Evolutionary conservation across 805 yeast genomes (phyloP), one percentile per base, ranked within the genome.

Genomic region (fission yeast (Schizosaccharomyces pombe)): DNA sequence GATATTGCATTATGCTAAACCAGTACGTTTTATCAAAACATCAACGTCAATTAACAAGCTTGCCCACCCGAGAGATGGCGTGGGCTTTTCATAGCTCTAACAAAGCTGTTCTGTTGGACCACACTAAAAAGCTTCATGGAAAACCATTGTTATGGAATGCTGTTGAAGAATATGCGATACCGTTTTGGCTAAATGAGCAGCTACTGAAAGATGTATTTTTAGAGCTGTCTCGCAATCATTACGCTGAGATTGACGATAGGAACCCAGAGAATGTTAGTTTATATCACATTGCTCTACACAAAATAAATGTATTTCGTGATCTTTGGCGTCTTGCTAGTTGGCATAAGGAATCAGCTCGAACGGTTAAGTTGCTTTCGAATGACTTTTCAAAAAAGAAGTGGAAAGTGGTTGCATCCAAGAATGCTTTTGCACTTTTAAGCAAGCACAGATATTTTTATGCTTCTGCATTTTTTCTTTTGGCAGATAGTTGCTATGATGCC

Each of bases 31-130:
- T 37, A 33, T 12, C 12, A 14, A 16, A 22, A 6, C 43, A 52
- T 34, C 32, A 34, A 28, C 24, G 29, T 4, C 28, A 34, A 12
- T 22, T 11, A 14, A 28, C 22, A n/a, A n/a, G 16, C 1, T n/a
- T 52, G 57, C 72, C 79, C 1, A 80, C 82, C 78, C 72, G 97
- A 61, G 96, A 89, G 65, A 74, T 82, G 54, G 74, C 75, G 53
- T 89, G 94, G 87, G 97, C 95, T 0, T 67, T 83, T 26, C 93
- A 85, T 65, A 80, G 91, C 55, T 82, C 78, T 49, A 79, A 83
- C 57, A 83, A 82, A 58, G 86, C 81, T 54, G 62, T 84, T 31
- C 63, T 89, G 19, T 65, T 81, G 11, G 70, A 72, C 52, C 59
- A 74, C 5, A 68, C 80, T 12, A 69, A 71, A 54, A 64, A 71